Conservation (phyloP, 2,329 filamentous ascomycete species). For the Cordyceps fumosorosea region DNA sequence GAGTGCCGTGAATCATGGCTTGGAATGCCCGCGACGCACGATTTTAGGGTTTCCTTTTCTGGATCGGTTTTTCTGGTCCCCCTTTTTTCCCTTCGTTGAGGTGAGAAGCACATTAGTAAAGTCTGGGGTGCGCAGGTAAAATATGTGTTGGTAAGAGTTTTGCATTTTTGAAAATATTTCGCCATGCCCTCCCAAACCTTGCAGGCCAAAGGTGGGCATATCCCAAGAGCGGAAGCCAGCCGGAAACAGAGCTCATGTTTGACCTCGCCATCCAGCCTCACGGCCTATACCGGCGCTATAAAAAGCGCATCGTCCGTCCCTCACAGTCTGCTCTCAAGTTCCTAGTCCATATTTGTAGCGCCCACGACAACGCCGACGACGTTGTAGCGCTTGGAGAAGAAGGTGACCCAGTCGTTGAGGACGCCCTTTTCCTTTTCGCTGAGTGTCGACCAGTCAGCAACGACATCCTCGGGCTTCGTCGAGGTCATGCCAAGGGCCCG, state of each 20-base stretch:
- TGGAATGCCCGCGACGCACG: not conserved
- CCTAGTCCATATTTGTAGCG: constrained; percentile 48
- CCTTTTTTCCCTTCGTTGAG: not conserved
- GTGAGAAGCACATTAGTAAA: no score
- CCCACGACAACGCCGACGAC: constrained; percentile 64
- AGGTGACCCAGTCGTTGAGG: constrained; percentile 88
- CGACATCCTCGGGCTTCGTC: constrained; percentile 76
- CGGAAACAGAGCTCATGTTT: not conserved
- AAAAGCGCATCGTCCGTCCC: not conserved
- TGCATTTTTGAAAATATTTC: not conserved
- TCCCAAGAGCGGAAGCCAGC: not conserved
- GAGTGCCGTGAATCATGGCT: not conserved
- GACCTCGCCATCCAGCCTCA: not conserved
- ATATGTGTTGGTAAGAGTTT: not conserved
- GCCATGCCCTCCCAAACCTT: not conserved
- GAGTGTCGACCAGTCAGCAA: constrained; percentile 75
- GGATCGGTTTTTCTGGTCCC: not conserved
- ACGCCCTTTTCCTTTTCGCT: constrained; percentile 78
- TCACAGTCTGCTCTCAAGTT: constrained; percentile 11
- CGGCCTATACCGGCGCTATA: not conserved
- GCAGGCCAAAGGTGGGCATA: not conserved
- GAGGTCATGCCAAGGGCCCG: constrained; percentile 82
- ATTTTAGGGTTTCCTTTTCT: not conserved
- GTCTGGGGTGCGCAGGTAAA: no score
- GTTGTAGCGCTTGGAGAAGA: constrained; percentile 96